Base-by-base conservation (phyloP, 768 basidiomycete species). In the Pleurotus platypus region DNA sequence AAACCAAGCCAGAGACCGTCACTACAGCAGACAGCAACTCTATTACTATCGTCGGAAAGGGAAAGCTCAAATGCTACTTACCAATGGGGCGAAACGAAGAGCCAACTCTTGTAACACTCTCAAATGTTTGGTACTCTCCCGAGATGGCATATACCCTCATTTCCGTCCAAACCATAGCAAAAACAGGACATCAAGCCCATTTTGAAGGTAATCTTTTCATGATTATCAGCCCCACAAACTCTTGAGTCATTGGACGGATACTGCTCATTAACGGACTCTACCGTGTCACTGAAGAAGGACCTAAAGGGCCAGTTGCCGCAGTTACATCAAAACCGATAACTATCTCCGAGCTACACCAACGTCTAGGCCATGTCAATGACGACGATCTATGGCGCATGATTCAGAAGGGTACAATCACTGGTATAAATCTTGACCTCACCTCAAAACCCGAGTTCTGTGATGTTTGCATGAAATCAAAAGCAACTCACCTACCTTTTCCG, bases 221-320 rank as follows among this genome's bases (percentile, higher is more conserved):
- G 15, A 61, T 66, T 22, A 57, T 42, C 18, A 57, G 59, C 24
- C 60, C 61, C 2, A 61, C 57, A 40, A 55, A 38, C 20, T 55
- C 55, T 22, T 70, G 26, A 63, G 68, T 3, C 49, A 48, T 15
- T 20, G 56, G 22, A 27, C 20, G 22, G 1, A 60, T 72, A 15
- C 66, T 65, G 4, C 54, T 61, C 26, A 48, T 64, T 12, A 58
- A 61, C 11, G 68, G 70, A 8, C 64, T 71, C 2, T 72, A 72
- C 53, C 59, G 61, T 47, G 37, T 57, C 39, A 16, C 46, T 42
- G 40, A 42, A 4, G 40, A 42, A 42, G 22, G 22, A 24, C 22
- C 22, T 24, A 0, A 4, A 24, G 22, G 22, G 3, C 22, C 22
- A 2, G 22, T 24, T 24, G 22, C 22, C 4, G 22, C 22, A 24